Conservation (phyloP, 208 protist species). For the Naegleria gruberi region DNA sequence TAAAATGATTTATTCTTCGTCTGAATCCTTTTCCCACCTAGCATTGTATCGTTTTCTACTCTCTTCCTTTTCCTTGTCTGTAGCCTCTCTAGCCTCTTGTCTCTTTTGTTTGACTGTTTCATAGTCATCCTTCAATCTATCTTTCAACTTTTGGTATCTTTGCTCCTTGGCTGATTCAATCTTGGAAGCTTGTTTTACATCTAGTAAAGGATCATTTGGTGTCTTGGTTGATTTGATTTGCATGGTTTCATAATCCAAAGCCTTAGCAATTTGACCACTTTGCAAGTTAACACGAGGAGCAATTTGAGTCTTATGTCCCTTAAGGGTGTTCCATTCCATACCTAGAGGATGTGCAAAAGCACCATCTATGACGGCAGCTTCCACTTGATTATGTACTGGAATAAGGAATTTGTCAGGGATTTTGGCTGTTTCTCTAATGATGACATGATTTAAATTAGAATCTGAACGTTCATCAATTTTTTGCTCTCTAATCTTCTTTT, state of each 20-base stretch:
- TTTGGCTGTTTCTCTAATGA: not conserved
- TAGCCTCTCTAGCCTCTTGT: not conserved
- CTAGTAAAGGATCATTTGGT: not conserved
- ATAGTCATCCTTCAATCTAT: not conserved
- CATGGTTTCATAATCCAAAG: not conserved
- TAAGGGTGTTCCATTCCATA: not conserved
- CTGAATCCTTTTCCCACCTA: not conserved
- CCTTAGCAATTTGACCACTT: not conserved
- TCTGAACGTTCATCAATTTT: not conserved
- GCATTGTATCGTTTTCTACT: not conserved
- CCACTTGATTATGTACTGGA: not conserved
- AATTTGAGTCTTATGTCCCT: not conserved
- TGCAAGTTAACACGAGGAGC: not conserved
- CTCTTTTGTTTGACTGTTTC: not conserved
- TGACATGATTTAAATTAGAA: not conserved
- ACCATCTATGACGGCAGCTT: not conserved
- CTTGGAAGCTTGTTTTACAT: not conserved
- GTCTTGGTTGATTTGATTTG: not conserved
- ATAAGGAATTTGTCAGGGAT: slow-evolving; percentile 1
- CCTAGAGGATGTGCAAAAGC: not conserved
- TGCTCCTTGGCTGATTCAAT: not conserved
- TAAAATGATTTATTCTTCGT: not conserved
- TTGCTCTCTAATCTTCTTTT: not conserved
- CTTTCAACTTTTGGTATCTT: not conserved
- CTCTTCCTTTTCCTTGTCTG: not conserved